phyloP scores from a whole-genome alignment of 2,329 filamentous ascomycete genomes.

The Pestalotiopsis sp. region DNA sequence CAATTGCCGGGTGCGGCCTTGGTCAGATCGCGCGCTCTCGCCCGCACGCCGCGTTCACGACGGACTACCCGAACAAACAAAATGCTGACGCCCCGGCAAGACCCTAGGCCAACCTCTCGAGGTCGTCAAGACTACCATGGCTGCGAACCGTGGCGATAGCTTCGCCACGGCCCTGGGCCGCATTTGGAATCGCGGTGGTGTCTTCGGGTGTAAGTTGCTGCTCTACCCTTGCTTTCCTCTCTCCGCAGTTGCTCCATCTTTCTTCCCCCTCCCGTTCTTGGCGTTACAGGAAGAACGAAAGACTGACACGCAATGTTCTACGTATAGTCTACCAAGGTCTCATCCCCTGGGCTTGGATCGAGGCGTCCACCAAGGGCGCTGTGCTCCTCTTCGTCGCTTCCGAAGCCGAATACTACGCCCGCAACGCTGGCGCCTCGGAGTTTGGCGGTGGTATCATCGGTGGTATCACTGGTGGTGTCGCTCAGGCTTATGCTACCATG shows the following conservation, averaged over 20 bases:
- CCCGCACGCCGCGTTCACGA: too few species aligned
- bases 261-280: conserved; percentile 10
- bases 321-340: conserved; percentile 94
- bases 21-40: too few species aligned
- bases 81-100: neutral
- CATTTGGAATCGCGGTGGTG: conserved; percentile 93
- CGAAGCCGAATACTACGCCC: conserved; percentile 95
- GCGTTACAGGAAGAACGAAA: neutral
- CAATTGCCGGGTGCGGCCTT: too few species aligned
- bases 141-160: conserved; percentile 88
- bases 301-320: conserved; percentile 3
- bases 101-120: conserved; percentile 77
- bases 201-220: conserved; percentile 84
- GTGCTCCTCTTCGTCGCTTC: conserved; percentile 98
- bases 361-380: conserved; percentile 98
- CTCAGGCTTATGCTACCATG: conserved; percentile 99
- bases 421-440: conserved; percentile 77
- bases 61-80: neutral
- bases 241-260: neutral
- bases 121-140: conserved; percentile 99
- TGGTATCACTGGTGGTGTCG: conserved; percentile 91
- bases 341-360: conserved; percentile 99
- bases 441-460: conserved; percentile 88
- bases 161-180: conserved; percentile 79
- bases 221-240: conserved; percentile 14